Evolutionary conservation across 768 basidiomycete genomes (phyloP).

Genomic region (Tulasnella sp.): DNA sequence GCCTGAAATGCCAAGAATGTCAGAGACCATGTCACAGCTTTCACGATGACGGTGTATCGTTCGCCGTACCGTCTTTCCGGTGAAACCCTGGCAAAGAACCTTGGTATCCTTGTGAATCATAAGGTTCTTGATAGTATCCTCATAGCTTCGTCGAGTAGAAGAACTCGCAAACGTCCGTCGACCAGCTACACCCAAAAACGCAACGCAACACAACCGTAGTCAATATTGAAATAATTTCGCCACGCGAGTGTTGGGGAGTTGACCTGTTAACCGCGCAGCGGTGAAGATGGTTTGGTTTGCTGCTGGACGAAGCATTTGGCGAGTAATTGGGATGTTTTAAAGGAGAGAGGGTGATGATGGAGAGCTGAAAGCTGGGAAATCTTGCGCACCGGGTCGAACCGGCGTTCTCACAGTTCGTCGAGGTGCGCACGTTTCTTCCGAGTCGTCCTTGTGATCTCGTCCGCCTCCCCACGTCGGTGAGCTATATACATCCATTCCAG

Average conservation of each 20-base stretch:
- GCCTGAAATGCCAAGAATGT: slow-evolving; percentile 35
- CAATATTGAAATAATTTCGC: background rate
- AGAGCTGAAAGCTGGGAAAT: background rate
- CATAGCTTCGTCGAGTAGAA: slow-evolving; percentile 62
- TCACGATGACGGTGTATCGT: background rate
- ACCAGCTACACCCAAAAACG: slow-evolving; percentile 18
- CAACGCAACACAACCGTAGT: background rate
- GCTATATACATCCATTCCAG: background rate
- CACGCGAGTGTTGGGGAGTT: background rate
- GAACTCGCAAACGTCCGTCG: slow-evolving; percentile 70
- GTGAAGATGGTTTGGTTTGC: slow-evolving; percentile 10
- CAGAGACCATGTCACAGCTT: background rate
- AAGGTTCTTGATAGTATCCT: slow-evolving; percentile 82
- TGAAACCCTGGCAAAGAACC: slow-evolving; percentile 83
- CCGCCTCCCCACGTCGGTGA: background rate
- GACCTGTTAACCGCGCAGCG: slow-evolving; percentile 14
- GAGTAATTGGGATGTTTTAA: background rate
- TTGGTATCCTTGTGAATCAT: slow-evolving; percentile 89
- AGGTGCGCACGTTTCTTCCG: background rate
- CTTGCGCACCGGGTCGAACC: slow-evolving; percentile 1
- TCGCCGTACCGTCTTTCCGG: slow-evolving; percentile 77
- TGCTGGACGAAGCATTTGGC: slow-evolving; percentile 7
- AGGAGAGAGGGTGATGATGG: background rate
- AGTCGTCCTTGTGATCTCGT: too few relatives aligned
- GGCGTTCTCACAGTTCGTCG: background rate